Base-by-base conservation (phyloP, 2,329 filamentous ascomycete genomes). In the Pseudocercospora musae region DNA sequence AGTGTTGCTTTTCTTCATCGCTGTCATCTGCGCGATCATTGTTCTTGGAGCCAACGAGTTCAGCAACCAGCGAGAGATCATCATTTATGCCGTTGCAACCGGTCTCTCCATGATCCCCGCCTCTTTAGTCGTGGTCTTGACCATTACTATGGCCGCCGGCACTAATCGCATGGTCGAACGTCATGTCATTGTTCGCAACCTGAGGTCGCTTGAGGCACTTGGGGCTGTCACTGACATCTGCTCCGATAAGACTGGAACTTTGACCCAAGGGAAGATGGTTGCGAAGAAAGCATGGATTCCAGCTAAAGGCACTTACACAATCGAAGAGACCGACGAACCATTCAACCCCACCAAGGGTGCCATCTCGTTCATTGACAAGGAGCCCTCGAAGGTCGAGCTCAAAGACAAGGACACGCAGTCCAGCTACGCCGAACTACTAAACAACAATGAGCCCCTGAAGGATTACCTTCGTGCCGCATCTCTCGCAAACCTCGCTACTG, bases 1-100 rank as follows among this genome's bases (percentile, higher is more conserved):
- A 27, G 87, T 95, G 48, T 74, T 91, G 3, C 84, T 96, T 1
- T 96, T 96, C 72, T 87, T 82, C 52, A 84, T 92, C 56, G 92
- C 88, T 2, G 83, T 91, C 11, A 70, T 90, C 25, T 88, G 87
- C 64, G 87, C 87, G 8, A 84, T 91, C 67, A 85, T 91, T 68
- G 87, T 90, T 42, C 81, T 89, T 50, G 87, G 80, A 6, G 85
- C 87, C 58, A 90, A 89, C 74, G 69, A 80, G 1, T 76, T 75
- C 66, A 64, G 84, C 81, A n/a, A 80, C 80, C 87, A 79, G 31
- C 59, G 67, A 79, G 85, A 88, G 67, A 85, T 89, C 63, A 85
- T 89, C 67, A 88, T 90, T 63, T 81, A 90, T 48, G 88, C 84
- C 2, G 84, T 87, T 7, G 84, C 84, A n/a, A 84, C 82, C 48